phyloP scores from a whole-genome alignment of 192 early-diverging fungal genomes.

The Rhizophagus sp. region DNA sequence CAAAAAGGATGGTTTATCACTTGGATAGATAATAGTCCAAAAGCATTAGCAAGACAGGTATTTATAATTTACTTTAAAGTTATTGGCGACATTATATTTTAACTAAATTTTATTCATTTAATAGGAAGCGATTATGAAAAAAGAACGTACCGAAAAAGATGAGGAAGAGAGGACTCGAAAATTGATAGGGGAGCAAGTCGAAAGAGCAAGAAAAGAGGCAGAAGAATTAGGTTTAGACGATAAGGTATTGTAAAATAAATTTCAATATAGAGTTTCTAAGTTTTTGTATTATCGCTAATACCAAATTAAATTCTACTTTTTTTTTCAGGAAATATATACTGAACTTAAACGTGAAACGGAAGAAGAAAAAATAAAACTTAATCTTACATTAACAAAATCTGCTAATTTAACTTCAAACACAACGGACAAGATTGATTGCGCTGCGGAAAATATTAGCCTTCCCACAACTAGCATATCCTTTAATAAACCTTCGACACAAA shows the following conservation, averaged over 20 bases:
- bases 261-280: neutral
- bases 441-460: slow-evolving; percentile 31
- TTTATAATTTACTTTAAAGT: neutral
- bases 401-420: slow-evolving; percentile 26
- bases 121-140: slow-evolving; percentile 75
- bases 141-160: slow-evolving; percentile 77
- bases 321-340: slow-evolving; percentile 34
- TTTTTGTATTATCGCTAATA: neutral
- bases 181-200: slow-evolving; percentile 82
- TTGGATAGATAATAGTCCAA: slow-evolving; percentile 92
- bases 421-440: slow-evolving; percentile 35
- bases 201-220: slow-evolving; percentile 63
- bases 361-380: slow-evolving; percentile 75
- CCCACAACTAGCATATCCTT: slow-evolving; percentile 31
- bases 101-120: neutral
- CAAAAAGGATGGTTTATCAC: slow-evolving; percentile 87
- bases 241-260: slow-evolving; percentile 6
- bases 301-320: neutral
- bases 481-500: slow-evolving; percentile 34
- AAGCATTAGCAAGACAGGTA: slow-evolving; percentile 78
- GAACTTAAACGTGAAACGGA: slow-evolving; percentile 67
- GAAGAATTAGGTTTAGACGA: slow-evolving; percentile 33
- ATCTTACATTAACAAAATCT: slow-evolving; percentile 36
- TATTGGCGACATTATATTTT: neutral
- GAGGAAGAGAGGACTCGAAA: slow-evolving; percentile 85